Evolutionary conservation across 192 early-diverging fungal species (phyloP).

Genomic region (Dissophora globulifera): DNA sequence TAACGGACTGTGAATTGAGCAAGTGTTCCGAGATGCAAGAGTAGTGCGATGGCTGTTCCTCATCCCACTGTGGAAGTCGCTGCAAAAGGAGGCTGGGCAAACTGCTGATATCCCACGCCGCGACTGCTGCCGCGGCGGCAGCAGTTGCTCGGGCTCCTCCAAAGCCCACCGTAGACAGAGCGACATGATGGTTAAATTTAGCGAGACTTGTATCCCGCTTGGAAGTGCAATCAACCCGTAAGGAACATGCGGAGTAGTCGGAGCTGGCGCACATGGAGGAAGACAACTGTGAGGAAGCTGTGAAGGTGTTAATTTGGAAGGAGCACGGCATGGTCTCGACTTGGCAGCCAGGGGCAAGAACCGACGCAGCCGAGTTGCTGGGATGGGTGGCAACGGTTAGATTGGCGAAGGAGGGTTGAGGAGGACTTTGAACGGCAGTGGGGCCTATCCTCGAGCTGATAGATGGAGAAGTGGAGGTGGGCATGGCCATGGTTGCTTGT

Average conservation of each 20-base stretch:
- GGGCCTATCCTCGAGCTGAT: not conserved
- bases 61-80: slow-evolving; percentile 7
- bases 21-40: not conserved
- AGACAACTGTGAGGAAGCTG: not conserved
- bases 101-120: no score
- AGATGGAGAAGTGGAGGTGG: no score
- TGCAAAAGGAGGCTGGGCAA: slow-evolving; percentile 15
- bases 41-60: no score
- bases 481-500: no score
- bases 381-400: slow-evolving; percentile 6
- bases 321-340: not conserved
- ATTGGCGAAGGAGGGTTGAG: not conserved
- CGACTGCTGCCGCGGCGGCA: no score
- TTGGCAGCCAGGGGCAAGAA: not conserved
- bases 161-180: no score
- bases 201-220: no score
- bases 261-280: not conserved
- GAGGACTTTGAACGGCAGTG: not conserved
- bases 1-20: not conserved
- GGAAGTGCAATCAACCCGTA: no score
- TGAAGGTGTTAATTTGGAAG: not conserved
- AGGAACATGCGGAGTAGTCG: no score
- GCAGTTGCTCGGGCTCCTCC: no score
- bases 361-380: slow-evolving; percentile 1
- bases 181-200: no score